Conservation (phyloP, 1,284 basidiomycete genomes). For the Ustilago curta region DNA sequence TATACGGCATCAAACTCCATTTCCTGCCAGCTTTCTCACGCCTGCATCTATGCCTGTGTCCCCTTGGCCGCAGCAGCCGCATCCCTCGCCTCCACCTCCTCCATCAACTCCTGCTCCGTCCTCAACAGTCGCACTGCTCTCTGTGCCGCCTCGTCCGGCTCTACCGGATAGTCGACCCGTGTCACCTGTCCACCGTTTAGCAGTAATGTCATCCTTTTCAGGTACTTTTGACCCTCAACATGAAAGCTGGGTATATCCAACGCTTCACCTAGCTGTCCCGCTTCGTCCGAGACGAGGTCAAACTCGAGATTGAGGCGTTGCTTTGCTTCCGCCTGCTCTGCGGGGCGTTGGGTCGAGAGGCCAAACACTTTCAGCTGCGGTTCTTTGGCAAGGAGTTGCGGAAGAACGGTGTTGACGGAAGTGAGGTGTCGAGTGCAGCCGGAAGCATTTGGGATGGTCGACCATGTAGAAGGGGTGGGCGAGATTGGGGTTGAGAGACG, state of each 20-base stretch:
- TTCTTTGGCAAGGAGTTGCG: constrained; percentile 30
- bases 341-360: constrained; percentile 45
- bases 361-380: constrained; percentile 56
- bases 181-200: constrained; percentile 60
- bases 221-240: constrained; percentile 23
- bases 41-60: constrained; percentile 4
- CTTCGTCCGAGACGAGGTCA: constrained; percentile 46
- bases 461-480: constrained; percentile 28
- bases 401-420: constrained; percentile 33
- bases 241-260: constrained; percentile 54
- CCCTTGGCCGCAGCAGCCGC: constrained; percentile 27
- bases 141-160: constrained; percentile 39
- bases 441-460: constrained; percentile 28
- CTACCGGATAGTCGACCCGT: constrained; percentile 57
- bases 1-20: not conserved
- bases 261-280: constrained; percentile 21
- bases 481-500: constrained; percentile 19
- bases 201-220: constrained; percentile 56
- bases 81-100: constrained; percentile 45
- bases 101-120: constrained; percentile 41
- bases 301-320: constrained; percentile 29
- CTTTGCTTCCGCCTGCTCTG: constrained; percentile 38
- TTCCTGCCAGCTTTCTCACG: not conserved
- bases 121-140: constrained; percentile 53
- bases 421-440: constrained; percentile 50